These are phyloP conservation scores for Mucor plumbeus DNA, from an alignment of 371 early-diverging fungal genomes.

Conservation along the genomic window DNA sequence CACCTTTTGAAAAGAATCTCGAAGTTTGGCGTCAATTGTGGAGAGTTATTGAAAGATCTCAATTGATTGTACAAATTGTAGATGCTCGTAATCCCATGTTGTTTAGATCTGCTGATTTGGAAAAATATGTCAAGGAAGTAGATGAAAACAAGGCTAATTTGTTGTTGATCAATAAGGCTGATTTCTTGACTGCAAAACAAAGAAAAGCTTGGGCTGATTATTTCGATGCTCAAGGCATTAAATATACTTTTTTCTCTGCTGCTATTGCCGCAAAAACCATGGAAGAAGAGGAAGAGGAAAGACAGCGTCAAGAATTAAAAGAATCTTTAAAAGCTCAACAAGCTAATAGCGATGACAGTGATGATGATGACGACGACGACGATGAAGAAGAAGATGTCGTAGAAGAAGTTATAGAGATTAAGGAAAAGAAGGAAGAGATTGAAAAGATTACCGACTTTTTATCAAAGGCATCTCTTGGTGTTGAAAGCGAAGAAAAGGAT, in stretches of 20 bases:
- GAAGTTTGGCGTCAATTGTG: slow-evolving; percentile 99
- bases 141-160: slow-evolving; percentile 83
- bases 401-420: slow-evolving; percentile 26
- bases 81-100: slow-evolving; percentile 98
- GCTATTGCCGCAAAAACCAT: slow-evolving; percentile 61
- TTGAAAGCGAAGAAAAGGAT: slow-evolving; percentile 31
- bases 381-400: slow-evolving; percentile 30
- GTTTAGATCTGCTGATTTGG: slow-evolving; percentile 94
- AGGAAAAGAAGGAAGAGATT: slow-evolving; percentile 36
- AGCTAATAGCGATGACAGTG: slow-evolving; percentile 24
- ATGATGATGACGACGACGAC: slow-evolving; percentile 34
- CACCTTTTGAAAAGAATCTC: slow-evolving; percentile 98
- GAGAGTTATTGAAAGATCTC: slow-evolving; percentile 98
- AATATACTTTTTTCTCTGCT: slow-evolving; percentile 93
- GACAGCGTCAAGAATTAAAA: slow-evolving; percentile 45
- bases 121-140: slow-evolving; percentile 90
- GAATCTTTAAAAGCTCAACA: slow-evolving; percentile 31
- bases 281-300: slow-evolving; percentile 55
- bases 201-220: slow-evolving; percentile 88
- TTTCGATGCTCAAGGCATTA: slow-evolving; percentile 80
- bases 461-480: slow-evolving; percentile 17
- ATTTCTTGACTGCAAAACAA: slow-evolving; percentile 82
- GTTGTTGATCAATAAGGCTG: slow-evolving; percentile 97
- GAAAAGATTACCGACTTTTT: slow-evolving; percentile 36
- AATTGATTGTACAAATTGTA: slow-evolving; percentile 98